Evolutionary conservation across 2,329 filamentous ascomycete species (phyloP).

Genomic region (Claviceps quebecensis): DNA sequence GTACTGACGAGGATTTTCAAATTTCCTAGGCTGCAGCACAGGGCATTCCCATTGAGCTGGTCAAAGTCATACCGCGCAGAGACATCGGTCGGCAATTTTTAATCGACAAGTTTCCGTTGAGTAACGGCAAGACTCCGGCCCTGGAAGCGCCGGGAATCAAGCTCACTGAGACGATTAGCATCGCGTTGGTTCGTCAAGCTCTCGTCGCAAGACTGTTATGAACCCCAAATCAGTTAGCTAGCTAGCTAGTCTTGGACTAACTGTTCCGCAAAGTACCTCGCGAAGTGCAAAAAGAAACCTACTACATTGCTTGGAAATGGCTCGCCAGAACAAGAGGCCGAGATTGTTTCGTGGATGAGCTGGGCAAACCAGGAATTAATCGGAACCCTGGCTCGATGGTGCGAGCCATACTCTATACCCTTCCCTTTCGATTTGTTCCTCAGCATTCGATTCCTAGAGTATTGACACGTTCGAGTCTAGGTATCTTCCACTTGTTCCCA

Average conservation of each 20-base stretch:
- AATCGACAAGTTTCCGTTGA: background rate
- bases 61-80: background rate
- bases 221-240: background rate
- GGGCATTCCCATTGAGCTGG: background rate
- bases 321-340: background rate
- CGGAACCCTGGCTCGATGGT: background rate
- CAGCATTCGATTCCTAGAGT: background rate
- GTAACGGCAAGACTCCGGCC: conserved; percentile 1
- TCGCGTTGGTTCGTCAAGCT: background rate
- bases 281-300: background rate
- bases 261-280: background rate
- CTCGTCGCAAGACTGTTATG: no score
- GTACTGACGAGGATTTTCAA: background rate
- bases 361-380: conserved; percentile 2
- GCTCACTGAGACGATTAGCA: background rate
- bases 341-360: conserved; percentile 1
- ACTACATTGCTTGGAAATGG: background rate
- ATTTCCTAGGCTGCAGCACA: background rate
- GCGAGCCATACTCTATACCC: background rate
- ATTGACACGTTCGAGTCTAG: background rate
- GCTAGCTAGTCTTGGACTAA: background rate
- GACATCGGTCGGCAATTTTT: background rate
- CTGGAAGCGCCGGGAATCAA: background rate
- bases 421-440: background rate
- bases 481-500: conserved; percentile 1